Evolutionary conservation across 257 asterid genomes (phyloP), one percentile per base, ranked within the genome.

Genomic region (Przewalskia tangutica): DNA sequence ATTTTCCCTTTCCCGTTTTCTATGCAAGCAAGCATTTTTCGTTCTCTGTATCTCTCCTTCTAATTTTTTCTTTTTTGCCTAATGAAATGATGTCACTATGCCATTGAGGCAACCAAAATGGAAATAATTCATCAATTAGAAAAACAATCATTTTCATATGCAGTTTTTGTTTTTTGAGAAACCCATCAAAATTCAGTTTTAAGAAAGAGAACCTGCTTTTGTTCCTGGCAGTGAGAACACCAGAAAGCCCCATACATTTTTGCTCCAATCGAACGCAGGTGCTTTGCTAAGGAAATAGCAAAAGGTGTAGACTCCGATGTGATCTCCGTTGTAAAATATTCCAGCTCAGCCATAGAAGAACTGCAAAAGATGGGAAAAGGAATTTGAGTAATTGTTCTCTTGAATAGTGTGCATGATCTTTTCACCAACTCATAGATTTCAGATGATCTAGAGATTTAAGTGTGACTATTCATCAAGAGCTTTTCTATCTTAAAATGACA

Each of bases 201-300:
- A 77, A 65, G 17, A 58, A 75, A 63, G 82, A 58, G 42, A 90
- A 95, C 98, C 97, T 93, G 89, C 84, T 90, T 92, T 89, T 95
- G 99, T 55, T 91, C 91, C 86, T 78, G 85, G 85, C 99, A 95
- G 84, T 93, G 99, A 40, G 97, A 90, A 86, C 98, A 93, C 99
- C 99, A 95, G 89, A 95, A 95, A 82, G 97, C 97, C 83, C 99
- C 98, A 83, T 92, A 95, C 73, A 95, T 70, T 86, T 91, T 92
- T 38, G 99, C 99, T 78, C 97, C 97, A 55, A 91, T 82, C 48
- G 98, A 92, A 76, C 23, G 92, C 80, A 95, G 90, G 86, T 92
- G 95, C 76, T 64, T 93, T 2, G 97, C 99, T 60, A 95, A 95
- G 80, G 98, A 88, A 84, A 95, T 81, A 86, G 98, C 93, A 88